Evolutionary conservation across 768 basidiomycete genomes (phyloP).

Genomic region (Phanerochaete carnosa): DNA sequence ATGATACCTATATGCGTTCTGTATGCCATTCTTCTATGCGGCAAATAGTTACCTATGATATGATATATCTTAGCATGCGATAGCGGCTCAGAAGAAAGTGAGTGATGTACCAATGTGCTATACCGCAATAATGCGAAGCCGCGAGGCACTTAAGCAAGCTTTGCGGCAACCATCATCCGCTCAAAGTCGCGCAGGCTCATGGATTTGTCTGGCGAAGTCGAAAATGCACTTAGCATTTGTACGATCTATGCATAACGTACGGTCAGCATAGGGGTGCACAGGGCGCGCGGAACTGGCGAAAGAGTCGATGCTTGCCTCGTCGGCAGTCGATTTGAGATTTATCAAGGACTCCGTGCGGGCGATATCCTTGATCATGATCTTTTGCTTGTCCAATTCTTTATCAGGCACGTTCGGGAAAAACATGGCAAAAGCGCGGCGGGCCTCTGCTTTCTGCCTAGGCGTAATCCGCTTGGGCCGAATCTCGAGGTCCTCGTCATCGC

Average conservation of each 20-base stretch:
- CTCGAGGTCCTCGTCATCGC: not conserved
- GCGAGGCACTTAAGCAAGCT: constrained; percentile 36
- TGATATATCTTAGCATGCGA: too few species aligned
- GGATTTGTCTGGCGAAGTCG: constrained; percentile 64
- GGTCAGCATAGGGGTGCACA: not conserved
- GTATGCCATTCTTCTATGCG: not conserved
- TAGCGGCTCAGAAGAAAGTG: too few species aligned
- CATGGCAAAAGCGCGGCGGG: constrained; percentile 59
- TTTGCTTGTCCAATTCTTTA: constrained; percentile 45
- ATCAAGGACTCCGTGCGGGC: constrained; percentile 56
- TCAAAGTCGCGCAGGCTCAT: constrained; percentile 70
- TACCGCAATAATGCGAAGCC: too few species aligned
- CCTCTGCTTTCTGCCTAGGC: constrained; percentile 48
- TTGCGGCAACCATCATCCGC: constrained; percentile 67
- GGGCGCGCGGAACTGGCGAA: not conserved
- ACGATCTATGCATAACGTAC: constrained; percentile 58
- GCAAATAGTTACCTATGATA: too few species aligned
- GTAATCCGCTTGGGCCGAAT: constrained; percentile 32
- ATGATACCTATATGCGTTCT: not conserved
- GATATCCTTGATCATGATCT: constrained; percentile 66
- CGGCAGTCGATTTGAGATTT: constrained; percentile 67
- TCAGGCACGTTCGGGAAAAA: constrained; percentile 63
- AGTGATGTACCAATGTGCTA: too few species aligned
- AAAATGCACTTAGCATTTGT: constrained; percentile 80
- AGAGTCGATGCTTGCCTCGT: constrained; percentile 53